Base-by-base conservation (phyloP, 768 basidiomycete genomes). In the Xerocomus spinulosus region DNA sequence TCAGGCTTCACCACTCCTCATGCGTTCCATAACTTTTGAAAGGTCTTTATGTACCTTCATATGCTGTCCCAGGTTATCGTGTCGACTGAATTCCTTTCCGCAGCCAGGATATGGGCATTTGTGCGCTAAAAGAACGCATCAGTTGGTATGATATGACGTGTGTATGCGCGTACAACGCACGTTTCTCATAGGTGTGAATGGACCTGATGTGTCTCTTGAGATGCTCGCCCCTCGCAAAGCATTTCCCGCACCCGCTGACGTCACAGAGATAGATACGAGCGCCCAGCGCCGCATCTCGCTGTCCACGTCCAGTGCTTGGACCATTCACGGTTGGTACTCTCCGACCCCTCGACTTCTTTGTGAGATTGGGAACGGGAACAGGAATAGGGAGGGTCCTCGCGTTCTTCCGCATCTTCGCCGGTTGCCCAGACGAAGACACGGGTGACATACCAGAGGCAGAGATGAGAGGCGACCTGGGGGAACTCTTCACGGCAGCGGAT, bases 131-230 rank as follows among this genome's bases (percentile, higher is more conserved):
- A 28, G 26, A 37, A 45, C 21, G 48, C 42, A 2, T 51, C 42
- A 29, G 55, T 56, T 25, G 49, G 46, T 28, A 33, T 2, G 42
- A 32, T 42, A 52, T 56, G 49, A 38, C 51, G 32, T 38, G 17
- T 3, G 20, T 14, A 25, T 36, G 50, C 13, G 39, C 15, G 32
- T 33, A 23, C 37, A 40, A 56, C 89, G 67, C 61, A 93, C 92
- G 92, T 73, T 91, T 92, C 64, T 93, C 91, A 66, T 92, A 80
- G 20, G 92, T 92, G 68, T 94, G 92, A 45, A 94, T 91, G 59
- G 85, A 86, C 56, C 89, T 70, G 33, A 93, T 78, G 64, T 94
- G 92, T 53, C 92, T 73, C 74, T 93, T 93, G 53, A 95, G 70
- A 64, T 95, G 92, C 68, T 95, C 92, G 18, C 86, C 85, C 25